Percentiles rank a stretch among this genome's conserved stretches.
Evolutionary conservation across 1,284 basidiomycete species (phyloP).

Genomic region (Athelia sp.): DNA sequence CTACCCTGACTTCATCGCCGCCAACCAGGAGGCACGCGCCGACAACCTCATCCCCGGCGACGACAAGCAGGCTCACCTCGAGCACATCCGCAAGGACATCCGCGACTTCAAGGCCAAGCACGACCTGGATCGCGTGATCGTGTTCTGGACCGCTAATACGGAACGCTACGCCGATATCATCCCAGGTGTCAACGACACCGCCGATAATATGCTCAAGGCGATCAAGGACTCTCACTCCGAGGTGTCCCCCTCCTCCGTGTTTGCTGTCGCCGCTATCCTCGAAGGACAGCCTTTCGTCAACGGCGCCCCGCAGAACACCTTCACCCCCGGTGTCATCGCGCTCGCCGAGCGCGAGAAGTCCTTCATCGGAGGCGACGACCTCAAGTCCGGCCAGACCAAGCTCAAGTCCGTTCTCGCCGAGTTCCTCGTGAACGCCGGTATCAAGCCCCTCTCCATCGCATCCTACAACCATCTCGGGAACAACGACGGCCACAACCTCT

Average conservation of each 20-base stretch:
- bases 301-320: conserved; percentile 98
- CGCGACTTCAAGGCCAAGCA: conserved; percentile 88
- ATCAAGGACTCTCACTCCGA: conserved; percentile 87
- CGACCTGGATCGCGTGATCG: conserved; percentile 81
- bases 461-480: conserved; percentile 99
- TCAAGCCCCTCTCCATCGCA: conserved; percentile 95
- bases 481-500: conserved; percentile 95
- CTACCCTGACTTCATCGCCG: conserved; percentile 94
- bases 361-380: conserved; percentile 97
- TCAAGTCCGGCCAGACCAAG: conserved; percentile 94
- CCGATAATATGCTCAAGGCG: conserved; percentile 80
- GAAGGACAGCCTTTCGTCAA: conserved; percentile 96
- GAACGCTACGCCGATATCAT: conserved; percentile 97
- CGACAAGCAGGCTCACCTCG: conserved; percentile 90
- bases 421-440: conserved; percentile 98
- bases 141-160: conserved; percentile 99
- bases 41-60: conserved; percentile 86
- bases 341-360: conserved; percentile 88
- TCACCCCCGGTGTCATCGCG: conserved; percentile 92
- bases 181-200: conserved; percentile 93
- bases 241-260: conserved; percentile 93
- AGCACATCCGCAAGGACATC: conserved; percentile 90
- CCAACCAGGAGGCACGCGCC: conserved; percentile 95
- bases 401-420: conserved; percentile 95
- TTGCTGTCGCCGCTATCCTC: conserved; percentile 94